Conservation (phyloP, 306 rosid species). For the Citrullus colocynthis region DNA sequence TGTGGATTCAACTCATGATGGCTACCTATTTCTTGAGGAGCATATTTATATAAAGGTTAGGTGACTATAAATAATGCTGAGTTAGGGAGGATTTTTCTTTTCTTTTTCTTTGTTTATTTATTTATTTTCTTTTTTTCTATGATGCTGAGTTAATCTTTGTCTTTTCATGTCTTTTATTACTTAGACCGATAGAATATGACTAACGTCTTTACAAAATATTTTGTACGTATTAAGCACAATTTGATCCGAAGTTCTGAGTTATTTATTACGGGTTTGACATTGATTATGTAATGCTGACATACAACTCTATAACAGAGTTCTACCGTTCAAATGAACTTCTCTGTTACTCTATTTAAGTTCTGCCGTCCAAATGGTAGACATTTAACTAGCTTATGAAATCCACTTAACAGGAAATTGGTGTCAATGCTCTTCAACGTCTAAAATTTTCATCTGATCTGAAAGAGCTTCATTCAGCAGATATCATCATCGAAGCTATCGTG, state of each 20-base stretch:
- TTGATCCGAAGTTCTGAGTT: not conserved
- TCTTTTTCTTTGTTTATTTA: too few species aligned
- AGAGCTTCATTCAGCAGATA: constrained; percentile 48
- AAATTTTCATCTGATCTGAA: constrained; percentile 39
- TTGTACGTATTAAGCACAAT: not conserved
- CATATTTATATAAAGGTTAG: not conserved
- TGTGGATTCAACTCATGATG: not conserved
- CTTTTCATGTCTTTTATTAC: not conserved
- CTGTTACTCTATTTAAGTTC: not conserved
- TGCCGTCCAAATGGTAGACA: not conserved
- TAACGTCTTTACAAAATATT: not conserved
- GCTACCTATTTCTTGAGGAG: not conserved
- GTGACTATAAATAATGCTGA: not conserved
- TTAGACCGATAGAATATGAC: not conserved
- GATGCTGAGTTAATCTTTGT: not conserved
- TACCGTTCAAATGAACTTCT: not conserved
- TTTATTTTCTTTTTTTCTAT: too few species aligned
- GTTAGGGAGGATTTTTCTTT: too few species aligned
- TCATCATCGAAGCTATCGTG: constrained; percentile 68
- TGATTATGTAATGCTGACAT: not conserved
- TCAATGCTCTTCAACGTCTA: constrained; percentile 35
- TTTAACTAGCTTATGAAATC: not conserved
- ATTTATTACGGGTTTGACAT: not conserved
- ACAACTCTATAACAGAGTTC: not conserved
- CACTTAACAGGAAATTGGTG: constrained; percentile 22